Percentiles rank a stretch among this genome's conserved stretches.
phyloP scores from a whole-genome alignment of 257 asterid genomes.

The Vinca minor region DNA sequence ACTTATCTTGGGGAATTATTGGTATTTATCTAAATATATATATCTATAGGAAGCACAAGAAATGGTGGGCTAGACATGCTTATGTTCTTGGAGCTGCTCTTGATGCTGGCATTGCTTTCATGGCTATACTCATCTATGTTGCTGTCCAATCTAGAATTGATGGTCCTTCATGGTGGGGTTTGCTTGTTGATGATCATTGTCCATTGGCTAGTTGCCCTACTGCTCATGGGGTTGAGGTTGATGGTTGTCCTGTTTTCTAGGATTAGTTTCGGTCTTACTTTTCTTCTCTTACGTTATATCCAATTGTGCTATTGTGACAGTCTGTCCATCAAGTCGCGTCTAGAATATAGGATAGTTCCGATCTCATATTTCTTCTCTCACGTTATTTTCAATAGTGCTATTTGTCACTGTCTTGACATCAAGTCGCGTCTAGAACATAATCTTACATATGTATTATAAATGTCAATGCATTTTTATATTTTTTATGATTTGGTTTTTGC shows the following conservation, averaged over 20 bases:
- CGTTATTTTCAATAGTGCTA: too few relatives aligned
- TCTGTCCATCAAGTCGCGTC: too few relatives aligned
- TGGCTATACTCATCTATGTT: slow-evolving; percentile 53
- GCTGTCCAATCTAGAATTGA: slow-evolving; percentile 34
- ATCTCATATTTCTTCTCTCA: too few relatives aligned
- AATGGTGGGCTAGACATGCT: slow-evolving; percentile 79
- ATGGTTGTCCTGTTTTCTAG: slow-evolving; percentile 50
- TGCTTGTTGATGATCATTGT: slow-evolving; percentile 52
- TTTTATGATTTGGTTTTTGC: too few relatives aligned
- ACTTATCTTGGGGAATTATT: slow-evolving; percentile 43
- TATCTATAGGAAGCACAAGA: slow-evolving; percentile 41
- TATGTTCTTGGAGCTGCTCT: slow-evolving; percentile 58
- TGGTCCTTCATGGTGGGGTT: slow-evolving; percentile 74
- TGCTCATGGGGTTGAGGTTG: slow-evolving; percentile 36
- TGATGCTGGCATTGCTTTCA: slow-evolving; percentile 71
- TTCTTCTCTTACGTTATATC: too few relatives aligned
- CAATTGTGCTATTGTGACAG: too few relatives aligned
- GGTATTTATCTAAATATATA: slow-evolving; percentile 49
- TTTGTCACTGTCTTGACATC: too few relatives aligned
- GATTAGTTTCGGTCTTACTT: too few relatives aligned
- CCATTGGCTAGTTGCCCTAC: slow-evolving; percentile 60
- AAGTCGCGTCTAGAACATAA: too few relatives aligned
- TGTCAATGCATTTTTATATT: too few relatives aligned
- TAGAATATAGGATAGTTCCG: too few relatives aligned
- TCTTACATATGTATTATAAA: too few relatives aligned